A percentile compares a stretch with the other conserved stretches of the same genome.
phyloP scores from a whole-genome alignment of 2,329 filamentous ascomycete species.

The Capronia americana region DNA sequence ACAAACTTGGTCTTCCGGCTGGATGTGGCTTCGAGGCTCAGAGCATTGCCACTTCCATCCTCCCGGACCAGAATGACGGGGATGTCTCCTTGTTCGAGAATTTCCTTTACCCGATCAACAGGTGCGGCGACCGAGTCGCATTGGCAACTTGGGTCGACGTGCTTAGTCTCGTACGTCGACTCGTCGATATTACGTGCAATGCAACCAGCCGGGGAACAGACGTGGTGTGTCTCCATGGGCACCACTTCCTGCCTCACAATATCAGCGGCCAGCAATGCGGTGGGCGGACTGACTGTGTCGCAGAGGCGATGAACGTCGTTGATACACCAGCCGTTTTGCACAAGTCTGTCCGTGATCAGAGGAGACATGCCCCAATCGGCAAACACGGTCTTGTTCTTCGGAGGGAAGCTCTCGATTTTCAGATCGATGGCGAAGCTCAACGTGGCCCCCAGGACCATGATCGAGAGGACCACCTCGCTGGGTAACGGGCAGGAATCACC shows the following conservation, averaged over 20 bases:
- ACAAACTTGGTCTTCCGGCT: conserved; percentile 39
- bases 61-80: conserved; percentile 17
- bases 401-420: conserved; percentile 18
- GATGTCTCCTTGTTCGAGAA: conserved; percentile 16
- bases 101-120: conserved; percentile 15
- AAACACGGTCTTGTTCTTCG: conserved; percentile 11
- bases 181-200: conserved; percentile 21
- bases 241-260: conserved; percentile 13
- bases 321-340: conserved; percentile 20
- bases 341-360: conserved; percentile 4
- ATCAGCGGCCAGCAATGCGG: conserved; percentile 9
- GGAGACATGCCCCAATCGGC: conserved; percentile 16
- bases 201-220: conserved; percentile 11
- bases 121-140: conserved; percentile 14
- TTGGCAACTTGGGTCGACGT: conserved; percentile 15
- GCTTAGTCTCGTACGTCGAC: conserved; percentile 19
- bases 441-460: conserved; percentile 18
- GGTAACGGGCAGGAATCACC: conserved; percentile 11
- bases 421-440: conserved; percentile 16
- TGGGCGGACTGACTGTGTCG: conserved; percentile 14
- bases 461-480: conserved; percentile 12
- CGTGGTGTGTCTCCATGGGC: background rate
- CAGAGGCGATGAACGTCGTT: conserved; percentile 13
- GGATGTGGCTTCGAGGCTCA: conserved; percentile 7
- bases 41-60: background rate